phyloP scores from a whole-genome alignment of 257 asterid genomes.

The Capsicum pubescens region DNA sequence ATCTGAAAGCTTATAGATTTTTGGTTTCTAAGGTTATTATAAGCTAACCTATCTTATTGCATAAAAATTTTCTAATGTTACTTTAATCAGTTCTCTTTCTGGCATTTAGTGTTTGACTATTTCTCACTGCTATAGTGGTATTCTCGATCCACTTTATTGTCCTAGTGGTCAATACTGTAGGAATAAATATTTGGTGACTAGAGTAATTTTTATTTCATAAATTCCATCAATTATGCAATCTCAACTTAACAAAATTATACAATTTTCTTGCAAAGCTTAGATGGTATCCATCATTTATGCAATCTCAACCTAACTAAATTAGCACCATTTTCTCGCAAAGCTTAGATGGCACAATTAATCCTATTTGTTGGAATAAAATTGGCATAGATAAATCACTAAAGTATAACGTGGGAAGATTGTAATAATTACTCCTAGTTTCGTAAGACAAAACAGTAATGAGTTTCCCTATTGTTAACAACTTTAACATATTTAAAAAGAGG shows the following conservation, averaged over 20 bases:
- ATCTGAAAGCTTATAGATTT: conserved; percentile 41
- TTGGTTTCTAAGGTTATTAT: conserved; percentile 37
- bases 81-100: neutral
- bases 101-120: neutral
- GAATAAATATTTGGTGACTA: neutral
- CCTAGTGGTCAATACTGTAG: neutral
- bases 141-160: too few species aligned
- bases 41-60: conserved; percentile 17
- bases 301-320: neutral
- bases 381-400: neutral
- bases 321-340: neutral
- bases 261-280: too few species aligned
- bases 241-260: too few species aligned
- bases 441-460: too few species aligned
- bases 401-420: neutral
- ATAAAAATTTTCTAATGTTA: neutral
- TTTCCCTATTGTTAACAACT: too few species aligned
- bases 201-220: neutral
- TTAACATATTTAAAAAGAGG: neutral
- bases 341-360: neutral
- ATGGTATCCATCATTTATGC: too few species aligned
- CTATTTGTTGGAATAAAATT: neutral
- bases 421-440: too few species aligned
- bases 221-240: neutral
- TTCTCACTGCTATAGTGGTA: too few species aligned